These are phyloP conservation scores for Ophiostoma tasmaniense DNA, from an alignment of 2,329 filamentous ascomycete species.

Conservation along the genomic window DNA sequence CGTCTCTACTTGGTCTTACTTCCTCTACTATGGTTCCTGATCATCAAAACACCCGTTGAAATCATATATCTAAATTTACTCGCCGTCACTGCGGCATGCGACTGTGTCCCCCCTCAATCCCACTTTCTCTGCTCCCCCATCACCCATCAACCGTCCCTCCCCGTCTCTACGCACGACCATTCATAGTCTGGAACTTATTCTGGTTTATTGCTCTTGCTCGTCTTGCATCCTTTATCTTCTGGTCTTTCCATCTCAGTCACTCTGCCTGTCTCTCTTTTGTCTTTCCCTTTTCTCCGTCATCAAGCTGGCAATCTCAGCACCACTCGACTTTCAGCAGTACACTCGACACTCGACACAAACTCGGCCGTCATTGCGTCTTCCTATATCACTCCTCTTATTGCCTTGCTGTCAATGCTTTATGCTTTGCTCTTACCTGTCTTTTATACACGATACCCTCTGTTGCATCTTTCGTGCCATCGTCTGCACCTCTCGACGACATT, in stretches of 20 bases:
- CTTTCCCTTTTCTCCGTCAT: neutral
- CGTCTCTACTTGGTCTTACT: neutral
- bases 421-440: neutral
- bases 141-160: neutral
- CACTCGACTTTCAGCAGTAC: no score
- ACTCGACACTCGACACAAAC: neutral
- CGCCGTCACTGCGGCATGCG: neutral
- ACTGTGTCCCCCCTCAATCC: neutral
- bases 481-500: neutral
- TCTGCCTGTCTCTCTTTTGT: neutral
- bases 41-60: neutral
- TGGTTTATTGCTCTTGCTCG: neutral
- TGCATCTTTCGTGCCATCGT: neutral
- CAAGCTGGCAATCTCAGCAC: neutral
- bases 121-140: neutral
- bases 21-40: neutral
- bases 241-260: neutral
- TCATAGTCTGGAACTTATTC: neutral
- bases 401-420: neutral
- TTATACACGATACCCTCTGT: neutral
- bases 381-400: neutral
- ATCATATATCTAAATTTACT: neutral
- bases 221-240: neutral
- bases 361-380: neutral
- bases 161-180: neutral